phyloP scores from a whole-genome alignment of 768 basidiomycete species.

The Trametes cubensis region DNA sequence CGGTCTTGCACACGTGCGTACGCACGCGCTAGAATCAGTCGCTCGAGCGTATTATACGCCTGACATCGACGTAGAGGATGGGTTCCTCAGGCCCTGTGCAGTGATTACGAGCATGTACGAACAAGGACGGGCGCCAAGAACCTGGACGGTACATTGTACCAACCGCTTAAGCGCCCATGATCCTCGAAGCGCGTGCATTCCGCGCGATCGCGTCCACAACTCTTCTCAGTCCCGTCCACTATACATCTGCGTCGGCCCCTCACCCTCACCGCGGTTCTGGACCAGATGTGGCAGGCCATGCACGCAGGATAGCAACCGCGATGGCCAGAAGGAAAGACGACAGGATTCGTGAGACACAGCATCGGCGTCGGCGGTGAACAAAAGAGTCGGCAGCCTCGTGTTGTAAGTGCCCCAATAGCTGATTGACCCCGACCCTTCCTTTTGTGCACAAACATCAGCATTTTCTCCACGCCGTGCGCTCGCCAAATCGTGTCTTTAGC shows the following conservation, averaged over 20 bases:
- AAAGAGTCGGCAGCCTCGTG: conserved; percentile 17
- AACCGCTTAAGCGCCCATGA: too few species aligned
- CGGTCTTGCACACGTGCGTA: too few species aligned
- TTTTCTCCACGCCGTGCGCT: conserved; percentile 17
- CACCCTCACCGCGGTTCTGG: not conserved
- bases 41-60: too few species aligned
- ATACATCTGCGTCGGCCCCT: not conserved
- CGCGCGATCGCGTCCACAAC: not conserved
- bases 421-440: conserved; percentile 15
- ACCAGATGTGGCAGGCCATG: not conserved
- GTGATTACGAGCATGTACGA: too few species aligned
- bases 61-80: too few species aligned
- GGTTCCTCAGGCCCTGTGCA: too few species aligned
- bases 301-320: not conserved
- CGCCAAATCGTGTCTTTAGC: conserved; percentile 15
- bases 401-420: conserved; percentile 4
- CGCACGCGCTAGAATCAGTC: too few species aligned
- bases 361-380: conserved; percentile 13
- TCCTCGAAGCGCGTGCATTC: not conserved
- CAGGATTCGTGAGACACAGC: conserved; percentile 7
- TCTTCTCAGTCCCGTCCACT: not conserved
- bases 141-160: too few species aligned
- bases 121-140: too few species aligned
- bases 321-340: not conserved
- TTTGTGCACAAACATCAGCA: conserved; percentile 18